Evolutionary conservation across 805 yeast species (phyloP).

Genomic region (Saccharomycopsis sp.): DNA sequence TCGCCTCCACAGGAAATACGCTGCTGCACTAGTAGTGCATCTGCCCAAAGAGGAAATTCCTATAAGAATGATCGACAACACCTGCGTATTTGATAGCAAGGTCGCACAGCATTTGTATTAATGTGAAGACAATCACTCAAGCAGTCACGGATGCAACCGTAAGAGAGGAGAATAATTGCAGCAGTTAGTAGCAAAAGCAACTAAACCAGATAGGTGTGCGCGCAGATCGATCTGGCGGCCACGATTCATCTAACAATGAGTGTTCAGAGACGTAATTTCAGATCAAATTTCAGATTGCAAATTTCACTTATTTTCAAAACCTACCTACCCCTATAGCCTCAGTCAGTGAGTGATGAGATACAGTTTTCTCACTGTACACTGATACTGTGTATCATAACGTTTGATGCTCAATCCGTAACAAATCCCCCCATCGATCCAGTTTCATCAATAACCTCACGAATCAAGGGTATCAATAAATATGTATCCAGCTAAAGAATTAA

Average conservation of each 20-base stretch:
- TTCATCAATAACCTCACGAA: background rate
- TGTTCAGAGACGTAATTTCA: slow-evolving; percentile 1
- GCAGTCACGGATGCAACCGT: too few relatives aligned
- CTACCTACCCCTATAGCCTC: too few relatives aligned
- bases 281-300: background rate
- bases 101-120: too few relatives aligned
- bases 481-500: background rate
- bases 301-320: too few relatives aligned
- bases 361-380: too few relatives aligned
- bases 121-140: too few relatives aligned
- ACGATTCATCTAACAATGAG: background rate
- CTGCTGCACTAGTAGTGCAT: too few relatives aligned
- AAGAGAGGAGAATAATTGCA: too few relatives aligned
- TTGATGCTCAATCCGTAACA: background rate
- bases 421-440: background rate
- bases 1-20: too few relatives aligned
- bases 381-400: background rate
- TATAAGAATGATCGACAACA: background rate
- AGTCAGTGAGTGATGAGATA: too few relatives aligned
- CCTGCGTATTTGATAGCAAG: too few relatives aligned
- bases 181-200: too few relatives aligned
- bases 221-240: background rate
- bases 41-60: background rate
- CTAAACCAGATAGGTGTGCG: background rate
- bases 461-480: background rate